Percentiles rank a stretch among this genome's conserved stretches.
Evolutionary conservation across 169 alveolate species (phyloP).

Genomic region (Plasmodium coatneyi): DNA sequence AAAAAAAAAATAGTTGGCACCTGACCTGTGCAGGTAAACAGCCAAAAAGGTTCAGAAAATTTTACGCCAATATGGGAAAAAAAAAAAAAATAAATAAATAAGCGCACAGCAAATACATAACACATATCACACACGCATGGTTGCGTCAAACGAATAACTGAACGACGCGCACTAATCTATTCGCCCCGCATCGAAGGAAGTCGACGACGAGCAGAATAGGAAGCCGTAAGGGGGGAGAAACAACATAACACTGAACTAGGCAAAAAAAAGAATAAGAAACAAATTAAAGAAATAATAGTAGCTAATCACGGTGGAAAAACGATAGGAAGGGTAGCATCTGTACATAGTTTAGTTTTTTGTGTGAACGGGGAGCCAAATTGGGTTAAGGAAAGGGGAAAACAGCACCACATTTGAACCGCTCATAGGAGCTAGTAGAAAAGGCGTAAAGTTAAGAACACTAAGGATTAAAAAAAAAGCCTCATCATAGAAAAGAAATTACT

Average conservation of each 20-base stretch:
- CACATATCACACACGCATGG: not conserved
- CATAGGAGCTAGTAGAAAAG: not conserved
- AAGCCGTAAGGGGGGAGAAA: not conserved
- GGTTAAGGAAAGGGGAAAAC: too few species aligned
- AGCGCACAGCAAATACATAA: too few species aligned
- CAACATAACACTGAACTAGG: not conserved
- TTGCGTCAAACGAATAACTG: not conserved
- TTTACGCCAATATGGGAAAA: not conserved
- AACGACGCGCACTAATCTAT: not conserved
- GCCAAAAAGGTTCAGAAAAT: not conserved
- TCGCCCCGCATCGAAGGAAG: not conserved
- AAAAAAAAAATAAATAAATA: not conserved
- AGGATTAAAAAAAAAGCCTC: not conserved
- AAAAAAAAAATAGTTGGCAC: not conserved
- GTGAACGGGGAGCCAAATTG: not conserved
- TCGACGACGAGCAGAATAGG: not conserved
- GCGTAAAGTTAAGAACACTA: not conserved
- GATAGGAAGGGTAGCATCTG: not conserved
- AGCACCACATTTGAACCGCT: not conserved
- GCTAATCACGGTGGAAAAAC: not conserved
- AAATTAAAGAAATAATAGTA: not conserved
- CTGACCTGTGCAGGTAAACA: conserved; percentile 1
- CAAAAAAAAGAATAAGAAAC: not conserved
- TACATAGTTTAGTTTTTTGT: not conserved
- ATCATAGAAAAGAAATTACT: not conserved